Evolutionary conservation across 225 moss, liverwort and hornwort species (phyloP).

Genomic region (Sphagnum tenellum): DNA sequence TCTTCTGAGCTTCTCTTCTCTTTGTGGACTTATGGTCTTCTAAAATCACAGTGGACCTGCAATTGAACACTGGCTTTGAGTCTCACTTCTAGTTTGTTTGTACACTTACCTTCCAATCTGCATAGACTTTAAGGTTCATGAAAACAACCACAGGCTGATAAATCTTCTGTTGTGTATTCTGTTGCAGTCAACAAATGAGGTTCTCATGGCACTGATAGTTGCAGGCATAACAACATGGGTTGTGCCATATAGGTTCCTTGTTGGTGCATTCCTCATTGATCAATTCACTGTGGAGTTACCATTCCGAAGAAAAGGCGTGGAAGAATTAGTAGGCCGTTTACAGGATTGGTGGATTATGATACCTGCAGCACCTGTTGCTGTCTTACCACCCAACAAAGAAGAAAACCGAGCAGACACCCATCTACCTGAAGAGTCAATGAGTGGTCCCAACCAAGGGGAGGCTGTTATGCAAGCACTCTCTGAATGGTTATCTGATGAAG

Average conservation of each 20-base stretch:
- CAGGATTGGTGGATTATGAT: slow-evolving; percentile 77
- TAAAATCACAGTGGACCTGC: too few relatives aligned
- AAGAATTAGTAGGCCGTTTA: slow-evolving; percentile 41
- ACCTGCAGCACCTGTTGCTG: slow-evolving; percentile 78
- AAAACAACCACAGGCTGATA: too few relatives aligned
- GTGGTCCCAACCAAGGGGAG: slow-evolving; percentile 46
- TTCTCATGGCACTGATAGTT: slow-evolving; percentile 52
- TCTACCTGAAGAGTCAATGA: slow-evolving; percentile 29
- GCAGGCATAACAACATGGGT: slow-evolving; percentile 49
- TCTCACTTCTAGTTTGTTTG: too few relatives aligned
- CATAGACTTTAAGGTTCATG: too few relatives aligned
- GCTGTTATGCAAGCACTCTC: slow-evolving; percentile 82
- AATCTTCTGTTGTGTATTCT: neutral
- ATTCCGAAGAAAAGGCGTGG: slow-evolving; percentile 61
- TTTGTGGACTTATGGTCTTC: too few relatives aligned
- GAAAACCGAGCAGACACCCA: slow-evolving; percentile 24
- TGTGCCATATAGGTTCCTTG: slow-evolving; percentile 68
- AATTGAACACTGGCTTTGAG: too few relatives aligned
- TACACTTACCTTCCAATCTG: too few relatives aligned
- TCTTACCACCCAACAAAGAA: slow-evolving; percentile 48
- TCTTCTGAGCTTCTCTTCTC: too few relatives aligned
- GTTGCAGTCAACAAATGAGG: slow-evolving; percentile 85
- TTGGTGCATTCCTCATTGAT: slow-evolving; percentile 55
- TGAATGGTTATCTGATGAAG: slow-evolving; percentile 80
- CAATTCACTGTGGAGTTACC: slow-evolving; percentile 68